phyloP scores from a whole-genome alignment of 352 stramenopile genomes.

The Blastocystis sp. region DNA sequence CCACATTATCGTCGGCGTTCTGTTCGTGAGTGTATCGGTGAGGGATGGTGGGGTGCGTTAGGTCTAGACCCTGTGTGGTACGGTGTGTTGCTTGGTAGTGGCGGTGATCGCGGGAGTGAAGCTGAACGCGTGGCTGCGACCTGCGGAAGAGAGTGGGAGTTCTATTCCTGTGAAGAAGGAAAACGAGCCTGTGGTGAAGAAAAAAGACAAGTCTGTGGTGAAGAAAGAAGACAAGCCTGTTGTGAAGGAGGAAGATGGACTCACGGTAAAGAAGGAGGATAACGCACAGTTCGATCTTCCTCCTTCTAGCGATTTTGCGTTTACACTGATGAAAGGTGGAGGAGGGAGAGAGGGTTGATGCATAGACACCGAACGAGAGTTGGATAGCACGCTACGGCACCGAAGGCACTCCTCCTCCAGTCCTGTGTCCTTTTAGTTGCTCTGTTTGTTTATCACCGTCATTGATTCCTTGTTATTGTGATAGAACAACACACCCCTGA shows the following conservation, averaged over 20 bases:
- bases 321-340: not conserved
- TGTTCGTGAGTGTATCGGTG: constrained; percentile 27
- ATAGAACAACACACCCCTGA: not conserved
- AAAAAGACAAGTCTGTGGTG: not conserved
- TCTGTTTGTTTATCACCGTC: not conserved
- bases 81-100: not conserved
- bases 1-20: not conserved
- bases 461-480: not conserved
- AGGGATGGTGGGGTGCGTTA: not conserved
- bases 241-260: not conserved
- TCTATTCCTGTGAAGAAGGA: not conserved
- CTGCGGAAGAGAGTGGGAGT: not conserved
- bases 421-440: not conserved
- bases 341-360: not conserved
- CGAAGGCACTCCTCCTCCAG: not conserved
- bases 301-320: not conserved
- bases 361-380: not conserved
- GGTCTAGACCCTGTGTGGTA: not conserved
- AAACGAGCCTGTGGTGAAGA: not conserved
- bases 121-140: not conserved
- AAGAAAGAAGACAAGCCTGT: not conserved
- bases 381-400: not conserved
- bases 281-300: not conserved
- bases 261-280: not conserved
- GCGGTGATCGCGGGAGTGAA: not conserved